Evolutionary conservation across 1,139 yeast species (phyloP), one percentile per base, ranked within the genome.

Genomic region (Starmera stellimalicola): DNA sequence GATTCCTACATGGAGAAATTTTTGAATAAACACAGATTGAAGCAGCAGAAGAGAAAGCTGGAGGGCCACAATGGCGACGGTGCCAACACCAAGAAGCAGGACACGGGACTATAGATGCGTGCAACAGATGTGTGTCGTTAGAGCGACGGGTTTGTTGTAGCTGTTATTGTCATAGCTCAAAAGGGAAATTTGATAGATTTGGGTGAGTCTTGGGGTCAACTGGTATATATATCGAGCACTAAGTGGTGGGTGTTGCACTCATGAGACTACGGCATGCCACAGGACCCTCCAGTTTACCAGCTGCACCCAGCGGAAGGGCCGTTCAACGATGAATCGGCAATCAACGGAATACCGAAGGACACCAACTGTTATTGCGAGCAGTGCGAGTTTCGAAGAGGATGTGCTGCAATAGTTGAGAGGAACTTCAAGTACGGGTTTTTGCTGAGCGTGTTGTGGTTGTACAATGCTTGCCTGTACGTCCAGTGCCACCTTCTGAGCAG

Each of bases 1-100:
- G 65, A 65, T 30, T 59, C 56, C 4, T 88, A 81, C 51, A 84
- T 88, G 94, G 77, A 69, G 9, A 87, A 82, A 57, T 78, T 78
- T 38, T 47, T 82, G 40, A 57, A 55, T 10, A 81, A 78, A 49
- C 68, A 64, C 42, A 66, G 59, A 48, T 53, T 45, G 38, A 60
- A 50, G 55, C 37, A 24, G 15, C 25, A 37, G 37, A 58, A 58
- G 38, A 49, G 54, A 32, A 51, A 50, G 33, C 37, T 37, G 16
- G 31, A 33, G 6, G 20, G 26, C 10, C 26, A 11, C 7, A 30
- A 25, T 17, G 37, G 29, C 15, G 24, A 23, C 17, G 36, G 16
- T 2, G 28, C 27, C 4, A 29, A 30, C n/a, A 30, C 31, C 6
- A 40, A 42, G 22, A 38, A 35, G 26, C 37, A 34, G 12, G 12